phyloP scores from a whole-genome alignment of 1,139 yeast genomes.

The Torulaspora pretoriensis region DNA sequence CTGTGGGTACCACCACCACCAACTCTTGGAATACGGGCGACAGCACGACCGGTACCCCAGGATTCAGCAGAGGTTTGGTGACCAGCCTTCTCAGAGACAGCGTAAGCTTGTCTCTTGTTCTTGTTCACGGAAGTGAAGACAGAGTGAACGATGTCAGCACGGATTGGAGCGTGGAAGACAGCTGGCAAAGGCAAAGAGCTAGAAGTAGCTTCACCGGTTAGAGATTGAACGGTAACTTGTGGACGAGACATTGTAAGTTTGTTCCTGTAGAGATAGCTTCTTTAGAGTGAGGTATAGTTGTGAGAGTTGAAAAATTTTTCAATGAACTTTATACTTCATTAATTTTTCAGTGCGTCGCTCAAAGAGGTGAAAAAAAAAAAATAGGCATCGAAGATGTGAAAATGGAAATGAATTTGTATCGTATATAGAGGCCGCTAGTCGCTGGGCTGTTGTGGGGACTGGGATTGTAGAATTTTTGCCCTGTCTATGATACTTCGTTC shows the following conservation, averaged over 20 bases:
- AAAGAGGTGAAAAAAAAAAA: constrained; percentile 3
- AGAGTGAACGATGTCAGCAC: constrained; percentile 98
- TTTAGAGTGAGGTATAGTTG: neutral
- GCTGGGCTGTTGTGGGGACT: neutral
- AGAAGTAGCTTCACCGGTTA: constrained; percentile 82
- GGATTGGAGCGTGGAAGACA: constrained; percentile 98
- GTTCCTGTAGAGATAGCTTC: constrained; percentile 11
- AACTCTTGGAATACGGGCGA: constrained; percentile 99
- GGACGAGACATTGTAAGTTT: constrained; percentile 71
- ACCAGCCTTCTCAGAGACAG: constrained; percentile 98
- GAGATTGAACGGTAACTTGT: constrained; percentile 92
- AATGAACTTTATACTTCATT: constrained; percentile 7
- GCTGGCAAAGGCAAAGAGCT: constrained; percentile 93
- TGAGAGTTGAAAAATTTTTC: constrained; percentile 6
- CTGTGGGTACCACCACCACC: constrained; percentile 99
- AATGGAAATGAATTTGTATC: neutral
- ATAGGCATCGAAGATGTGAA: constrained; percentile 7
- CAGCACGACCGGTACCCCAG: constrained; percentile 99
- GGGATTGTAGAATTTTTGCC: constrained; percentile 2
- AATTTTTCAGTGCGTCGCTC: constrained; percentile 12
- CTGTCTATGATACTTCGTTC: constrained; percentile 7
- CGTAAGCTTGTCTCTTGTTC: constrained; percentile 99
- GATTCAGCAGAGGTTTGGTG: constrained; percentile 99
- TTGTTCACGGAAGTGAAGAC: constrained; percentile 98
- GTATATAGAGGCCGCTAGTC: too few species aligned